Conservation (phyloP, 108 stramenopile species). For the Phaeodactylum tricornutum region DNA sequence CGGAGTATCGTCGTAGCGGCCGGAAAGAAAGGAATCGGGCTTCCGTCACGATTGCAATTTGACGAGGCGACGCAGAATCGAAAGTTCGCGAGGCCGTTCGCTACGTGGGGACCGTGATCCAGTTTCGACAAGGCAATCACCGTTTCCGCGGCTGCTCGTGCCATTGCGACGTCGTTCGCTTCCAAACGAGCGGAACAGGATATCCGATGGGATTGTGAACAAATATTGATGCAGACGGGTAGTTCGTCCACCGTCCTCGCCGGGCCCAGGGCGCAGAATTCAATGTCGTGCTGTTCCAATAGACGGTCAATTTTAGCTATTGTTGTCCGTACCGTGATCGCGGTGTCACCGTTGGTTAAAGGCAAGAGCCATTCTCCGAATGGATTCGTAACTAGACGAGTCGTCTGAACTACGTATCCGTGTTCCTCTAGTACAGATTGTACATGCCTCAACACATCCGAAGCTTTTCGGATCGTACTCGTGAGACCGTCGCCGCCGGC, state of each 20-base stretch:
- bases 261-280: slow-evolving; percentile 69
- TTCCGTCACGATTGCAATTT: too few relatives aligned
- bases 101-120: slow-evolving; percentile 11
- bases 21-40: slow-evolving; percentile 77
- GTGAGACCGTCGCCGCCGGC: not conserved
- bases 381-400: slow-evolving; percentile 80
- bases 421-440: slow-evolving; percentile 14
- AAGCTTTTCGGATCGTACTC: slow-evolving; percentile 13
- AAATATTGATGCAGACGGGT: slow-evolving; percentile 27
- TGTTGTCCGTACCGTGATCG: not conserved
- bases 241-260: slow-evolving; percentile 28
- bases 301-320: slow-evolving; percentile 22
- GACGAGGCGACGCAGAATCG: slow-evolving; percentile 49
- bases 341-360: not conserved
- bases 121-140: slow-evolving; percentile 41
- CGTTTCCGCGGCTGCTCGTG: slow-evolving; percentile 36
- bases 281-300: slow-evolving; percentile 30
- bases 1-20: slow-evolving; percentile 32
- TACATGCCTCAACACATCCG: slow-evolving; percentile 10
- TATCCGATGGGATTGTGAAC: slow-evolving; percentile 29
- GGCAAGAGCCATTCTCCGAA: slow-evolving; percentile 64
- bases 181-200: slow-evolving; percentile 50
- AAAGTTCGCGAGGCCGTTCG: slow-evolving; percentile 67
- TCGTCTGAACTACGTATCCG: slow-evolving; percentile 70
- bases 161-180: slow-evolving; percentile 25